Conservation (phyloP, 1,284 basidiomycete genomes). For the Trametes versicolor region DNA sequence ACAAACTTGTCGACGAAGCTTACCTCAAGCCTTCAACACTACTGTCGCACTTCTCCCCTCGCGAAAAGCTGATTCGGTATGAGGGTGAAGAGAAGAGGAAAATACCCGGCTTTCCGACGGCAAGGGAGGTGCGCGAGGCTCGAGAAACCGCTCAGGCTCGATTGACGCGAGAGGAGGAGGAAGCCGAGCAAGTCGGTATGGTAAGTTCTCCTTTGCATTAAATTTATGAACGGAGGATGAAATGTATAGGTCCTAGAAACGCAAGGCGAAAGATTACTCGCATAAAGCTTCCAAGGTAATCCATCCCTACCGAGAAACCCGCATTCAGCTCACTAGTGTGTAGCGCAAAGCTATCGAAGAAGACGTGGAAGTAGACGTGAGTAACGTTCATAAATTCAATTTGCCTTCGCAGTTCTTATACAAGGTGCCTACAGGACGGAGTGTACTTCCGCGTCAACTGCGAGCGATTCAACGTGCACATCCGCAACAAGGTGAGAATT, state of each 20-base stretch:
- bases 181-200: constrained; percentile 74
- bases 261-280: constrained; percentile 61
- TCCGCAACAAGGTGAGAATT: constrained; percentile 82
- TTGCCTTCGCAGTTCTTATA: background rate
- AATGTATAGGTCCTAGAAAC: constrained; percentile 57
- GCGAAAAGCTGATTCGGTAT: constrained; percentile 79
- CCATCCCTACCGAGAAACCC: background rate
- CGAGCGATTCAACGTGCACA: constrained; percentile 88
- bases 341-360: constrained; percentile 69
- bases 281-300: constrained; percentile 62
- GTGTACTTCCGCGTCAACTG: constrained; percentile 89
- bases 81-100: constrained; percentile 79
- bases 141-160: constrained; percentile 70
- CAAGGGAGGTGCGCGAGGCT: constrained; percentile 76
- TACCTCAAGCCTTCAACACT: constrained; percentile 81
- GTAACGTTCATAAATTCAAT: constrained; percentile 35
- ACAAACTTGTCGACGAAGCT: constrained; percentile 68
- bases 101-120: constrained; percentile 76
- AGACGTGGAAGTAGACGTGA: constrained; percentile 70
- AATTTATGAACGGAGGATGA: constrained; percentile 17
- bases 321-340: constrained; percentile 8
- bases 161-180: constrained; percentile 74
- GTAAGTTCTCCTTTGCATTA: constrained; percentile 52
- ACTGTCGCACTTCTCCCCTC: constrained; percentile 77
- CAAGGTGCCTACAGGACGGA: constrained; percentile 58